Base-by-base conservation (phyloP, 768 basidiomycete genomes). In the Exsudoporus frostii region DNA sequence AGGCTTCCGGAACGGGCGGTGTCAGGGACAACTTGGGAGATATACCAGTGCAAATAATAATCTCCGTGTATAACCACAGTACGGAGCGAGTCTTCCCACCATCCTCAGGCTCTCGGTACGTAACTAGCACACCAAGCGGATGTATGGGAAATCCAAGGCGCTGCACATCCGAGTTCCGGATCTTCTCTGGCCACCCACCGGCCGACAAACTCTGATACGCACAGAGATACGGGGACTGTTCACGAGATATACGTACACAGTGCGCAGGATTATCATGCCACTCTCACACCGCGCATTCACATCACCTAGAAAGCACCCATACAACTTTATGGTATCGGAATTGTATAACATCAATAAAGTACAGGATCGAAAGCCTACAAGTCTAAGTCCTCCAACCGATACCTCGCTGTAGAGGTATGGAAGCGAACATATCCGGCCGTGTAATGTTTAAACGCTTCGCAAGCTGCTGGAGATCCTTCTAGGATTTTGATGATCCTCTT, bases 401-500 rank as follows among this genome's bases (percentile, higher is more conserved):
- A 72, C 15, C 71, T 59, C 10, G 24, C 3, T 2, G 43, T 27
- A 0, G 71, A 65, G 2, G 65, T 61, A 47, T 72, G 71, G 30
- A 67, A 72, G 10, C 50, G 43, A 38, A 69, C 47, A 45, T 66
- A 72, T 40, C 69, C 67, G 4, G 53, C 54, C 1, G 53, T 50
- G 30, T 56, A 69, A 2, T 13, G 7, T 27, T 30, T 38, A 9
- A 65, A 64, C 1, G 65, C 57, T 17, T 67, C 54, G 24, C 54
- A 59, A n/a, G 57, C 66, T 5, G 52, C 56, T 7, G 41, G 42
- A 32, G 52, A 62, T 24, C 34, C 51, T 38, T 49, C 56, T 44
- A 69, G 45, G 37, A 66, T 74, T 39, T 60, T 55, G 4, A 67
- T 40, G 11, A 66, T 58, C 27, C 52, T 59, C 6, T 55, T 47